Evolutionary conservation across 2,329 filamentous ascomycete species (phyloP).

Genomic region (Daldinia sp.): DNA sequence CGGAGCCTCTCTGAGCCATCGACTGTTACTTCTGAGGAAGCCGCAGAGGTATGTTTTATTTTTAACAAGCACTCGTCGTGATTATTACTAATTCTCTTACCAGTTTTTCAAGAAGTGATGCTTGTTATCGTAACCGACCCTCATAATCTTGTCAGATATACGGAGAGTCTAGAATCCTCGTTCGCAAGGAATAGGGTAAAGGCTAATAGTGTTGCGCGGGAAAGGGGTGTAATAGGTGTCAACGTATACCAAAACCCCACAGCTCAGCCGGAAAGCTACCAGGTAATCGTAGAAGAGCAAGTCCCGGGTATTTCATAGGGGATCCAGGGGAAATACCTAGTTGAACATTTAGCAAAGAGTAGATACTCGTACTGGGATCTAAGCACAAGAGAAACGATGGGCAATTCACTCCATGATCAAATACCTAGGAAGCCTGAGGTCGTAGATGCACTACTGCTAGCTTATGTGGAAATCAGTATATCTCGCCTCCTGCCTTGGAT

Average conservation of each 20-base stretch:
- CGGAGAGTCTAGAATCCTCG: background rate
- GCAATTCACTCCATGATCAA: background rate
- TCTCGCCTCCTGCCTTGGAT: background rate
- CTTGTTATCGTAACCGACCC: background rate
- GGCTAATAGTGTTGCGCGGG: background rate
- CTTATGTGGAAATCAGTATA: background rate
- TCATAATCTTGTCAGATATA: background rate
- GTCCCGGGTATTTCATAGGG: background rate
- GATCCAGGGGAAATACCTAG: background rate
- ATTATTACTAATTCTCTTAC: constrained; percentile 25
- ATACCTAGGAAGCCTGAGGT: background rate
- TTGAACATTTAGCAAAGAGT: background rate
- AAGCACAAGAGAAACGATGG: background rate
- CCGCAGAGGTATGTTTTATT: constrained; percentile 61
- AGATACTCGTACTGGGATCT: background rate
- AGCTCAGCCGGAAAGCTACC: background rate
- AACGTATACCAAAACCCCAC: background rate
- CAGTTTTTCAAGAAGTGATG: constrained; percentile 42
- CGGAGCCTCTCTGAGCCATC: constrained; percentile 68
- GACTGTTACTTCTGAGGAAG: constrained; percentile 73
- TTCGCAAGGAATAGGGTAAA: background rate
- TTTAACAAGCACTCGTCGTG: background rate
- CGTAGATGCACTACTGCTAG: background rate
- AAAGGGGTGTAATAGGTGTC: background rate
- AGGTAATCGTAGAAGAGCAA: background rate